These are phyloP conservation scores for Suzukiozyma palmioleophila DNA, from an alignment of 1,139 yeast genomes.

Conservation along the genomic window DNA sequence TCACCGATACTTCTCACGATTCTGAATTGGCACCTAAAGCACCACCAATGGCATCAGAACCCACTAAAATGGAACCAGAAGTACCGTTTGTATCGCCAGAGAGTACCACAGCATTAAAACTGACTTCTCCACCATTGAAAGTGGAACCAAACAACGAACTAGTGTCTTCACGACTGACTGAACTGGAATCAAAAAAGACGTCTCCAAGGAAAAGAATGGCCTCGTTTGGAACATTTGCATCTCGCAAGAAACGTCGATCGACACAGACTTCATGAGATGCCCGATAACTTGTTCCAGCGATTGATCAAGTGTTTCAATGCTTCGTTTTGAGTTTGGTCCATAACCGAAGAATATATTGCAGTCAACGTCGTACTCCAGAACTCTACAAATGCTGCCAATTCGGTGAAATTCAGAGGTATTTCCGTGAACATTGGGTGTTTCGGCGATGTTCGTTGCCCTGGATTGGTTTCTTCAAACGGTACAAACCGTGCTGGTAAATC, in stretches of 20 bases:
- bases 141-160: too few relatives aligned
- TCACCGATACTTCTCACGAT: too few relatives aligned
- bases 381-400: constrained; percentile 35
- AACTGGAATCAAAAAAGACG: not conserved
- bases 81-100: too few relatives aligned
- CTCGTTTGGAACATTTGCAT: not conserved
- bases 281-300: constrained; percentile 36
- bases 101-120: too few relatives aligned
- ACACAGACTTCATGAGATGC: not conserved
- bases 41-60: too few relatives aligned
- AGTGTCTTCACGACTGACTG: too few relatives aligned
- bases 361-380: constrained; percentile 50
- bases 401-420: constrained; percentile 24
- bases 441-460: constrained; percentile 15
- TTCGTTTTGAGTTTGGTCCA: constrained; percentile 32
- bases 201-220: constrained; percentile 1
- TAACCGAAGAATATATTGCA: constrained; percentile 34
- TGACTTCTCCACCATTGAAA: too few relatives aligned
- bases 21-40: too few relatives aligned
- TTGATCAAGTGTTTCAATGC: constrained; percentile 34
- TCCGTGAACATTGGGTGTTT: constrained; percentile 18
- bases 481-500: constrained; percentile 11
- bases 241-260: not conserved
- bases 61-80: too few relatives aligned
- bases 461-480: constrained; percentile 22